Conservation (phyloP, 2,329 filamentous ascomycete genomes). For the Xylaria multiplex region DNA sequence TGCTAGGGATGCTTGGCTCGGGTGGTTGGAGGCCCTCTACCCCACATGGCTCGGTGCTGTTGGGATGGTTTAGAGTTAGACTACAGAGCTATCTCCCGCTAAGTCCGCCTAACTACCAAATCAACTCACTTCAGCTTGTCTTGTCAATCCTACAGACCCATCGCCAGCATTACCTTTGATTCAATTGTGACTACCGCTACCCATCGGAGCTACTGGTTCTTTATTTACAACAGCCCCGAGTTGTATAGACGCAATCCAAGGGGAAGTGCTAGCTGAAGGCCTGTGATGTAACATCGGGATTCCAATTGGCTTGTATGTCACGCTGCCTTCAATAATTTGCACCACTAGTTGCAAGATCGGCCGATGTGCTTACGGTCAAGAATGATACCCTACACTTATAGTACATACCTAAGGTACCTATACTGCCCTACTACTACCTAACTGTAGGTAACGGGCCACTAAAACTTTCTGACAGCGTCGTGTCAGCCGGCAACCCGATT, state of each 20-base stretch:
- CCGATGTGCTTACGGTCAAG: neutral
- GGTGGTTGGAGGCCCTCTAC: neutral
- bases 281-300: constrained; percentile 18
- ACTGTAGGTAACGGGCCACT: neutral
- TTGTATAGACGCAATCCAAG: neutral
- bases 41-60: constrained; percentile 14
- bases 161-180: neutral
- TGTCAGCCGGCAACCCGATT: constrained; percentile 3
- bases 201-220: neutral
- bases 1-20: no score
- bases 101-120: neutral
- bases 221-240: neutral
- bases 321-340: neutral
- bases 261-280: neutral
- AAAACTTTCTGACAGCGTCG: neutral
- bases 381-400: neutral
- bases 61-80: constrained; percentile 9
- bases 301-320: constrained; percentile 8
- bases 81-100: constrained; percentile 17
- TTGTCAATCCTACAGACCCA: neutral
- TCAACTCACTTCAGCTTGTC: neutral
- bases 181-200: neutral
- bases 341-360: neutral
- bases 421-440: no score
- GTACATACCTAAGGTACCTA: no score